Percentiles rank a stretch among this genome's conserved stretches.
Evolutionary conservation across 208 protist species (phyloP).

Genomic region (Leishmania guyanensis): DNA sequence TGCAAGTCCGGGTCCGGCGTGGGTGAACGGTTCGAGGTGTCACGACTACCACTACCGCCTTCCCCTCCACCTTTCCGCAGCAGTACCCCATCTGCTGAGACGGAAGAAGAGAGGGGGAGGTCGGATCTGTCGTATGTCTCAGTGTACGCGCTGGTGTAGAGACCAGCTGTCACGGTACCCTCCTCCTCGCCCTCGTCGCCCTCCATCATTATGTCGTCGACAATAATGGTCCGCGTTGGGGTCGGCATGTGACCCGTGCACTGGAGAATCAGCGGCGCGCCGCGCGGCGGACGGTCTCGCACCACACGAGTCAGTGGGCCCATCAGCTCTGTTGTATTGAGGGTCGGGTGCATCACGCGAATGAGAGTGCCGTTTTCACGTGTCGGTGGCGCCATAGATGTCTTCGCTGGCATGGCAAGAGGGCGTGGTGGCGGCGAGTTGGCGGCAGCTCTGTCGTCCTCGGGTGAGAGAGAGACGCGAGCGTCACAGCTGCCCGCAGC

Average conservation of each 20-base stretch:
- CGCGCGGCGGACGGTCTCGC: slow-evolving; percentile 20
- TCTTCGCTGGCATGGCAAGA: not conserved
- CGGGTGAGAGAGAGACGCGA: not conserved
- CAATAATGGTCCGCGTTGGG: slow-evolving; percentile 18
- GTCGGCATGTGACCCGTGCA: slow-evolving; percentile 31
- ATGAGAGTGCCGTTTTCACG: not conserved
- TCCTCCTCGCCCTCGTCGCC: slow-evolving; percentile 6
- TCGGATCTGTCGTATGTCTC: slow-evolving; percentile 18
- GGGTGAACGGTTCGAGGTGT: not conserved
- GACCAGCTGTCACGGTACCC: slow-evolving; percentile 27
- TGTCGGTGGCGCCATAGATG: not conserved
- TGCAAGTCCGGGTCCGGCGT: not conserved
- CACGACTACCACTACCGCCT: not conserved
- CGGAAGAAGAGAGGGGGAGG: not conserved
- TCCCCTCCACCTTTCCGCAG: not conserved
- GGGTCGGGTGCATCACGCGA: not conserved
- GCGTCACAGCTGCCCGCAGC: not conserved
- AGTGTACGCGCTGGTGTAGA: slow-evolving; percentile 23
- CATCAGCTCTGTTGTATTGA: not conserved
- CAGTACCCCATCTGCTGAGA: not conserved
- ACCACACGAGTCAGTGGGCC: slow-evolving; percentile 14
- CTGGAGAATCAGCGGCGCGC: slow-evolving; percentile 29
- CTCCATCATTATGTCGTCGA: slow-evolving; percentile 2
- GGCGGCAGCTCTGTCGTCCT: not conserved
- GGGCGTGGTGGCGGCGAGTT: slow-evolving; percentile 3